Evolutionary conservation across 257 asterid genomes (phyloP).

Genomic region (Solanum peruvianum): DNA sequence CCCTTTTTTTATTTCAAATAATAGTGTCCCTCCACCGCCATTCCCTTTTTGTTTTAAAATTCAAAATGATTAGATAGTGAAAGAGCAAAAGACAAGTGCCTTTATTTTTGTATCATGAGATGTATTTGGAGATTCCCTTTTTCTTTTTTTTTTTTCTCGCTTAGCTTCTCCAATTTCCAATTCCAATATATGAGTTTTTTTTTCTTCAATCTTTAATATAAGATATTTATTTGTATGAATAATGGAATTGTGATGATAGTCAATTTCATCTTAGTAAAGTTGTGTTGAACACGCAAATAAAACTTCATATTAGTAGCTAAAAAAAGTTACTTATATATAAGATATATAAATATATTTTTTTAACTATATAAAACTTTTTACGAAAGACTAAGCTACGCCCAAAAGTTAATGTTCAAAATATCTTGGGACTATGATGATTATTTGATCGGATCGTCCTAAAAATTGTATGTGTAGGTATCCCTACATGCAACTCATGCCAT

Average conservation of each 20-base stretch:
- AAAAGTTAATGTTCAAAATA: not conserved
- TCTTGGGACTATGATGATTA: not conserved
- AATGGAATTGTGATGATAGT: not conserved
- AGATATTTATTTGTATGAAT: not conserved
- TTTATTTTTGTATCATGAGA: slow-evolving; percentile 5
- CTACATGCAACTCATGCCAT: too few relatives aligned
- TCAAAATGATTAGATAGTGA: slow-evolving; percentile 17
- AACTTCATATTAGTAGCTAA: too few relatives aligned
- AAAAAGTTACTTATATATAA: too few relatives aligned
- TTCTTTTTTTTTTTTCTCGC: not conserved
- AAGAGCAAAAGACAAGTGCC: not conserved
- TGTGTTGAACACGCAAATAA: not conserved
- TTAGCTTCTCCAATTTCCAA: not conserved
- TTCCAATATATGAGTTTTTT: not conserved
- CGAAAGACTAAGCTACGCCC: not conserved
- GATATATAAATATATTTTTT: not conserved
- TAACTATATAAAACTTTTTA: not conserved
- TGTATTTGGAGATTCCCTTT: not conserved
- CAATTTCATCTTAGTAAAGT: not conserved
- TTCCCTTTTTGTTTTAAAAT: slow-evolving; percentile 17
- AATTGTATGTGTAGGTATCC: too few relatives aligned
- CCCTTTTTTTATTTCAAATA: not conserved
- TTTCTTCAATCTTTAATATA: not conserved
- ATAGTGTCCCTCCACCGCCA: slow-evolving; percentile 11
- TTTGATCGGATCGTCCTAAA: too few relatives aligned